Base-by-base conservation (phyloP, 192 early-diverging fungal species). In the Coemansia biformis region DNA sequence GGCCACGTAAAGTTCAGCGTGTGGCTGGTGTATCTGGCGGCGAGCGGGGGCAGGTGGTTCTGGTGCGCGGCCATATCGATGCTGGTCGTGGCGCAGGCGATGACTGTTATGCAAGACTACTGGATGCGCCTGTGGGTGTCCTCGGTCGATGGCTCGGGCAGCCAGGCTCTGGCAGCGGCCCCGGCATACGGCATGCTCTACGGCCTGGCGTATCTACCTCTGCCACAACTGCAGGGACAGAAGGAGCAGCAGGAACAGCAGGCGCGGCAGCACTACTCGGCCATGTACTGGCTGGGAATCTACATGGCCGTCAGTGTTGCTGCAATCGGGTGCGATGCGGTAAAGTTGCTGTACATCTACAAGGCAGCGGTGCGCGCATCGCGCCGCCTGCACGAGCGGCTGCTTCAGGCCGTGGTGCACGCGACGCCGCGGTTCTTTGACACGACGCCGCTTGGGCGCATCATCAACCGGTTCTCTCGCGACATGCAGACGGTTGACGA, bases 351-450 rank as follows among this genome's bases (percentile, higher is more conserved):
- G 13, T 65, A 77, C 35, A 56, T 76, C 10, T 77, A 74, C 22
- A 54, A 41, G 16, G 82, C 78, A 0, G 71, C 78, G 4, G 38
- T 89, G 7, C 28, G 44, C 4, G 87, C 85, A n/a, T 85, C 82
- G 0, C 68, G 65, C 3, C 52, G 44, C 0, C 40, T 89, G 38
- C 87, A 89, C 46, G 31, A 48, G 17, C 67, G 61, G 17, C 62
- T 87, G 19, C 44, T 89, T 21, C 64, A 54, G 12, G 46, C 76
- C 24, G 73, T 90, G 22, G 51, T 82, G 16, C 79, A 76, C 21
- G 84, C 88, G 3, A 85, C 83, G 38, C 75, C 93, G 21, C 78
- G 82, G 23, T 94, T 92, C 78, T 96, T 88, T 66, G 90, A 92
- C 47, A 77, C 85, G 12, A 90, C 86, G 3, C 92, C 92, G 17